A percentile compares a stretch with the other conserved stretches of the same genome.
These are phyloP conservation scores for Chrysanthemum makinoi DNA, from an alignment of 129 eudicot genomes.

Conservation along the genomic window DNA sequence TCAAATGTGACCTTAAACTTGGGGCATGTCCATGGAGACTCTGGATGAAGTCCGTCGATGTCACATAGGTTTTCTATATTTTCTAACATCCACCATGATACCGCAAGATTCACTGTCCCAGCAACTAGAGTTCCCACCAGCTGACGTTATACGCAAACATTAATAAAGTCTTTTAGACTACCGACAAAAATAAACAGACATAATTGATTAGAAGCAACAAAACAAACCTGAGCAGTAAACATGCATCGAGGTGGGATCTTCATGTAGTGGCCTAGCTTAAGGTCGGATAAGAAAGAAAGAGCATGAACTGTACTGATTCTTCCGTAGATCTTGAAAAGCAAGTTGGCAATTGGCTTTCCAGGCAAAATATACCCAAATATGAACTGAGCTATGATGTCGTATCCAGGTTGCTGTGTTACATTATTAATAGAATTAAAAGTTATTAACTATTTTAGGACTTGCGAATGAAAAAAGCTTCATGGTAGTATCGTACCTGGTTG, in stretches of 20 bases:
- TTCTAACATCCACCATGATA: not conserved
- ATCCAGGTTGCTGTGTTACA: not conserved
- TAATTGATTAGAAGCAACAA: not conserved
- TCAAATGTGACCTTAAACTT: not conserved
- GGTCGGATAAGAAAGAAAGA: not conserved
- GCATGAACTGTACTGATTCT: not conserved
- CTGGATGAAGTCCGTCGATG: not conserved
- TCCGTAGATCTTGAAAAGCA: not conserved
- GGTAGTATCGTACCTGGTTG: not conserved
- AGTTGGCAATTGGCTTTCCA: not conserved
- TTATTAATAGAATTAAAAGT: not conserved
- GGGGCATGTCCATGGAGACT: not conserved
- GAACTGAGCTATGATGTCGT: not conserved
- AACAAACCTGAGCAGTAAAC: not conserved
- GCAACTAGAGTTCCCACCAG: not conserved
- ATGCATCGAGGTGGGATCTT: conserved; percentile 1
- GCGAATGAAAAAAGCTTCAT: not conserved
- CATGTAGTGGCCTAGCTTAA: not conserved
- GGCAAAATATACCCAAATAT: not conserved
- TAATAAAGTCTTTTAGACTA: not conserved
- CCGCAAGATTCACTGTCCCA: not conserved
- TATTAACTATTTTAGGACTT: not conserved
- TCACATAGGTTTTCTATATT: not conserved
- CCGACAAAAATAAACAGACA: not conserved
- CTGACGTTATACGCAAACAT: not conserved